A percentile compares a stretch with the other conserved stretches of the same genome.
phyloP scores from a whole-genome alignment of 768 basidiomycete species.

The Neoboletus brunneissimus region DNA sequence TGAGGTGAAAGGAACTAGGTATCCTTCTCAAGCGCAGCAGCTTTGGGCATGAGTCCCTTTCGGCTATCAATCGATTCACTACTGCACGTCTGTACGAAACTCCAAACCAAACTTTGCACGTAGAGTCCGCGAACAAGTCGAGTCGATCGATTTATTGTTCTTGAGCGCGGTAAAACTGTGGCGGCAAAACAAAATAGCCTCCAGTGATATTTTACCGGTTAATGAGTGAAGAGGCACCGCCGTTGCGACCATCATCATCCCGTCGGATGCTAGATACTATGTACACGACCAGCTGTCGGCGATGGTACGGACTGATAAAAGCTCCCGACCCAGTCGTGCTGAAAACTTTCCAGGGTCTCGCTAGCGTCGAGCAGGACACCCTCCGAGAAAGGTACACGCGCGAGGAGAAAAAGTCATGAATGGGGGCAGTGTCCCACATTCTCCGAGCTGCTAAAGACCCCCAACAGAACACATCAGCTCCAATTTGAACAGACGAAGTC shows the following conservation, averaged over 20 bases:
- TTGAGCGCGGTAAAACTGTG: background rate
- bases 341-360: background rate
- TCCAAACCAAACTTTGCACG: background rate
- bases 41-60: constrained; percentile 34
- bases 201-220: background rate
- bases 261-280: background rate
- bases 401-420: background rate
- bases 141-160: background rate
- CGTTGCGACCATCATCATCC: background rate
- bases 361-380: background rate
- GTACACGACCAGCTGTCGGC: constrained; percentile 11
- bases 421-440: too few relatives aligned
- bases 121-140: background rate
- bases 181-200: background rate
- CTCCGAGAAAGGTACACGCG: background rate
- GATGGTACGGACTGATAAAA: background rate
- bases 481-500: background rate
- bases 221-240: background rate
- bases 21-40: constrained; percentile 21
- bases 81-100: background rate
- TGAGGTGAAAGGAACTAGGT: constrained; percentile 41
- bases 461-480: background rate
- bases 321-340: background rate
- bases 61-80: background rate
- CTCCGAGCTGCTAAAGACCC: background rate